phyloP scores from a whole-genome alignment of 495 filamentous ascomycete genomes.

The Lepraria neglecta region DNA sequence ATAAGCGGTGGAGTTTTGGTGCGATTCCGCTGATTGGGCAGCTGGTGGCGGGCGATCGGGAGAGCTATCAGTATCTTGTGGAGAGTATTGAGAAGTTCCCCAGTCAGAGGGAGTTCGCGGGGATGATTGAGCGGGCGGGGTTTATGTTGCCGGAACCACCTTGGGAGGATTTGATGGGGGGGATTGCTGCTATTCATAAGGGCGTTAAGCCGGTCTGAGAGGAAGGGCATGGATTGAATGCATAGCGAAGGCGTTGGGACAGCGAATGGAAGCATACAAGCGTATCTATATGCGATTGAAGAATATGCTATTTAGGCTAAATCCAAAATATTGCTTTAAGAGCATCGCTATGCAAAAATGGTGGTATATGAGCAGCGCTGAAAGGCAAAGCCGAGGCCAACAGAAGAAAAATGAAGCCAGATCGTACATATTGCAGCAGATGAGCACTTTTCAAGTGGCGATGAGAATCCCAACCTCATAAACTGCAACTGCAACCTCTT shows the following conservation, averaged over 20 bases:
- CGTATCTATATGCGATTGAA: no score
- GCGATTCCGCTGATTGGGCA: slow-evolving; percentile 94
- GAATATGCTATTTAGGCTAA: background rate
- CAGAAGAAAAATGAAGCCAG: background rate
- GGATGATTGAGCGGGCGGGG: slow-evolving; percentile 83
- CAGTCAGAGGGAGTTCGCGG: slow-evolving; percentile 70
- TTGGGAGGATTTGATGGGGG: slow-evolving; percentile 82
- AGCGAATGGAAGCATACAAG: background rate
- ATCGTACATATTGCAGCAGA: slow-evolving; percentile 1
- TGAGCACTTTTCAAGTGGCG: background rate
- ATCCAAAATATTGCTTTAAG: background rate
- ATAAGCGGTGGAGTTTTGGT: slow-evolving; percentile 92
- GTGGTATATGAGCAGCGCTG: slow-evolving; percentile 1
- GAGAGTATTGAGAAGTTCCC: slow-evolving; percentile 97
- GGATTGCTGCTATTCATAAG: slow-evolving; percentile 93
- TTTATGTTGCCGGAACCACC: slow-evolving; percentile 77
- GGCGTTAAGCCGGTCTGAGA: slow-evolving; percentile 74
- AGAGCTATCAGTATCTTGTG: slow-evolving; percentile 96
- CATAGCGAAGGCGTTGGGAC: slow-evolving; percentile 12
- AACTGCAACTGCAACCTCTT: background rate
- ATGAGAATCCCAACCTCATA: background rate
- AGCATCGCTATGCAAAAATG: background rate
- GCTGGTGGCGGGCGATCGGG: slow-evolving; percentile 86
- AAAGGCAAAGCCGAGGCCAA: background rate
- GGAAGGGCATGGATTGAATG: background rate